Evolutionary conservation across 1,284 basidiomycete genomes (phyloP).

Genomic region (Malassezia globosa): DNA sequence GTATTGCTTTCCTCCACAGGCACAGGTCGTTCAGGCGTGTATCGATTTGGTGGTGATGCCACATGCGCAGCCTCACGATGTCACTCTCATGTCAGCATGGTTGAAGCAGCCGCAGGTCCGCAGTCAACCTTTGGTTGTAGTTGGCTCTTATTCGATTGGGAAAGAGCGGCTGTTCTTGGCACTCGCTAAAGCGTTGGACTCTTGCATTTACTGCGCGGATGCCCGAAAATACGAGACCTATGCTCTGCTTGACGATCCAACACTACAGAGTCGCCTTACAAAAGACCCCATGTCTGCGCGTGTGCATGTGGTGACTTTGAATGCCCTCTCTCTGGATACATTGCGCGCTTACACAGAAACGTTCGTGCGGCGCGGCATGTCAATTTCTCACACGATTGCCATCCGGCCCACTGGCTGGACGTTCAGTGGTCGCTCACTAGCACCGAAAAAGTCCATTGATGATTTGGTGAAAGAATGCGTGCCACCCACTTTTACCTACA

Average conservation of each 20-base stretch:
- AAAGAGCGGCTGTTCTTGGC: conserved; percentile 95
- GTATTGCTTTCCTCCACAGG: conserved; percentile 91
- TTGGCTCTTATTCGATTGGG: conserved; percentile 92
- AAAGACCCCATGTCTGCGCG: conserved; percentile 62
- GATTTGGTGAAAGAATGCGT: not conserved
- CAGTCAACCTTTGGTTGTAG: conserved; percentile 57
- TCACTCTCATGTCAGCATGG: not conserved
- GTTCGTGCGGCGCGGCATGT: conserved; percentile 61
- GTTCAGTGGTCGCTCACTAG: conserved; percentile 20
- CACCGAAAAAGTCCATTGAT: not conserved
- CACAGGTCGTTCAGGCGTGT: conserved; percentile 80
- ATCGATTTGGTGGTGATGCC: conserved; percentile 54
- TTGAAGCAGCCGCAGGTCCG: not conserved
- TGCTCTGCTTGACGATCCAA: conserved; percentile 49
- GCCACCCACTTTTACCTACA: conserved; percentile 56
- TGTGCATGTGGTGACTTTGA: conserved; percentile 76
- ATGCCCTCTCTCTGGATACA: conserved; percentile 64
- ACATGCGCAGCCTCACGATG: not conserved
- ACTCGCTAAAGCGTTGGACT: conserved; percentile 66
- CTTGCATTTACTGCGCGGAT: conserved; percentile 80
- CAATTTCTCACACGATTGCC: conserved; percentile 64
- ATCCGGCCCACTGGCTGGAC: conserved; percentile 93
- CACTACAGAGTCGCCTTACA: conserved; percentile 68
- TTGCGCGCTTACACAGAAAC: conserved; percentile 57
- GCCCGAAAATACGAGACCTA: conserved; percentile 46